Evolutionary conservation across 2,329 filamentous ascomycete species (phyloP).

Genomic region (Colletotrichum spaethianum): DNA sequence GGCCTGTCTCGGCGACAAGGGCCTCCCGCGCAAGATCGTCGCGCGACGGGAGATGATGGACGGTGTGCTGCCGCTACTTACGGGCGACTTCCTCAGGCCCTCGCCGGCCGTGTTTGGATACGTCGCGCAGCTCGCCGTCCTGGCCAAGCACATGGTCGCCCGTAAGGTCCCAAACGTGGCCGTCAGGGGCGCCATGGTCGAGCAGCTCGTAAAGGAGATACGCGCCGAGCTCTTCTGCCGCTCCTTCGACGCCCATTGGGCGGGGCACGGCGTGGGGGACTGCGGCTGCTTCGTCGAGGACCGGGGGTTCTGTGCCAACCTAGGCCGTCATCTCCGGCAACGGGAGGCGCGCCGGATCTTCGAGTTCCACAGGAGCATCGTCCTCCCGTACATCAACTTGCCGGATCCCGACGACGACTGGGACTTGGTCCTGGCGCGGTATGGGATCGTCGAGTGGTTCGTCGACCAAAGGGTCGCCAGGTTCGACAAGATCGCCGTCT

Average conservation of each 20-base stretch:
- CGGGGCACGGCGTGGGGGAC: not conserved
- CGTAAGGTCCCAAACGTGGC: not conserved
- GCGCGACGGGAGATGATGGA: not conserved
- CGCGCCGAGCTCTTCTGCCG: conserved; percentile 13
- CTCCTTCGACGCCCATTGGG: not conserved
- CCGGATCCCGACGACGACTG: conserved; percentile 5
- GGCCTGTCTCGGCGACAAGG: not conserved
- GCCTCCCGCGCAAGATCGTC: not conserved
- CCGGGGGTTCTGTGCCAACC: conserved; percentile 5
- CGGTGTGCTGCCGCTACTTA: not conserved
- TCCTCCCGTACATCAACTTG: not conserved
- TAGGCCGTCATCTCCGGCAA: conserved; percentile 6
- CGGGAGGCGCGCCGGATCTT: conserved; percentile 1
- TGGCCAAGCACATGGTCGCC: conserved; percentile 15
- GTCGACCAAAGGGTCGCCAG: not conserved
- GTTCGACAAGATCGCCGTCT: conserved; percentile 1
- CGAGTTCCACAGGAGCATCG: not conserved
- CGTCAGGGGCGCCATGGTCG: not conserved
- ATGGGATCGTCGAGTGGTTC: not conserved
- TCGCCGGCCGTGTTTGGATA: not conserved
- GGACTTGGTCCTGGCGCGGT: not conserved
- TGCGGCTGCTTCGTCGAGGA: conserved; percentile 9
- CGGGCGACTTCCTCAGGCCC: not conserved
- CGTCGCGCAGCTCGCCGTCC: conserved; percentile 3
- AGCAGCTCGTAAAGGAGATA: not conserved